These are phyloP conservation scores for Xylariaceae sp. DNA, from an alignment of 2,329 filamentous ascomycete species.

Conservation along the genomic window DNA sequence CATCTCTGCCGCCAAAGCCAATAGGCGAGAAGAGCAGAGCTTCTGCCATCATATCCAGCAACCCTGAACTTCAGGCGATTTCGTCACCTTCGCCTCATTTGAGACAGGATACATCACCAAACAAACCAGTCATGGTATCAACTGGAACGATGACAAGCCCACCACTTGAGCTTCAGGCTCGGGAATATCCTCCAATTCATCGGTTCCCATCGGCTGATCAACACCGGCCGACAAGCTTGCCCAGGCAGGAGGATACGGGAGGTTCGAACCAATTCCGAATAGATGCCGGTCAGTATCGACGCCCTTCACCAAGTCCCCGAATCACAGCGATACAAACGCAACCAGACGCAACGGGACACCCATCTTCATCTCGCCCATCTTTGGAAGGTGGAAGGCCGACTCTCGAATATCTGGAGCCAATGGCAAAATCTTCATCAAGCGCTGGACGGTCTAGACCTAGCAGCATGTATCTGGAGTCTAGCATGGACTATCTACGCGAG, in stretches of 20 bases:
- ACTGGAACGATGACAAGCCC: conserved; percentile 77
- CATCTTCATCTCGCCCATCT: conserved; percentile 62
- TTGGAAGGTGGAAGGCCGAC: conserved; percentile 68
- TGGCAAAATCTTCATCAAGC: conserved; percentile 59
- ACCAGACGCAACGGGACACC: conserved; percentile 36
- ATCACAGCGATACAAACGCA: conserved; percentile 36
- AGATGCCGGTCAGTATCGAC: conserved; percentile 23
- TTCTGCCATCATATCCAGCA: conserved; percentile 62
- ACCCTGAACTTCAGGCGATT: conserved; percentile 60
- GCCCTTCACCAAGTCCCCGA: conserved; percentile 27
- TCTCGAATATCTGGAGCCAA: conserved; percentile 57
- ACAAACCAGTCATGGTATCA: conserved; percentile 46
- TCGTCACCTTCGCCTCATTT: conserved; percentile 42
- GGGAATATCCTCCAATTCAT: conserved; percentile 38
- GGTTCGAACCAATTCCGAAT: conserved; percentile 24
- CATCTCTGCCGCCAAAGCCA: conserved; percentile 41
- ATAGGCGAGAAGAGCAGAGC: conserved; percentile 53
- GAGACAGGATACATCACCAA: conserved; percentile 28
- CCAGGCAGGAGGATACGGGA: conserved; percentile 32
- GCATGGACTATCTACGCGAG: conserved; percentile 78
- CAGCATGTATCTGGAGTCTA: conserved; percentile 81
- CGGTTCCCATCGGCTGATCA: conserved; percentile 42
- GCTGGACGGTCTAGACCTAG: conserved; percentile 63
- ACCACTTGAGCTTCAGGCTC: conserved; percentile 49
- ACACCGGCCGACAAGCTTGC: conserved; percentile 39